phyloP scores from a whole-genome alignment of 768 basidiomycete species.

The Cystobasidium tubakii region DNA sequence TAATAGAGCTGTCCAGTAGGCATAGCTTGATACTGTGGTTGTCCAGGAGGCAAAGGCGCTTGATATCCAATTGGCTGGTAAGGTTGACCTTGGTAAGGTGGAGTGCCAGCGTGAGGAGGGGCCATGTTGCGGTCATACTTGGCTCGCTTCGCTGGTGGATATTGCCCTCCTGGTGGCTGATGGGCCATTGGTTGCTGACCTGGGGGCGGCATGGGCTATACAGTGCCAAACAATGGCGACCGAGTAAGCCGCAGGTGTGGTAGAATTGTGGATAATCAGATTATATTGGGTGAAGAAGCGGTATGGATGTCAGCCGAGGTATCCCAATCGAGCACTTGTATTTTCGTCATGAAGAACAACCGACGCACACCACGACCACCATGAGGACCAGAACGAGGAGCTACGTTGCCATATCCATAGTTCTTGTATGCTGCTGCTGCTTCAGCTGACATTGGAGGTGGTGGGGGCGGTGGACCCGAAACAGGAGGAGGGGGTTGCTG shows the following conservation, averaged over 20 bases:
- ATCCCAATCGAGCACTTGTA: background rate
- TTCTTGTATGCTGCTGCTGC: constrained; percentile 15
- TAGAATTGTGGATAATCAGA: too few relatives aligned
- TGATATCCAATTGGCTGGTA: background rate
- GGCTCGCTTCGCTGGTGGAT: background rate
- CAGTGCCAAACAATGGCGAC: background rate
- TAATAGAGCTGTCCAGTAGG: background rate
- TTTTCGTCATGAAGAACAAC: background rate
- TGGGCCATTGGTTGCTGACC: background rate
- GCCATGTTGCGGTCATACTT: background rate
- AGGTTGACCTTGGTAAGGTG: background rate
- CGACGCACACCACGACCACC: background rate
- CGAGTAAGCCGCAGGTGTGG: background rate
- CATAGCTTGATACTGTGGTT: too few relatives aligned
- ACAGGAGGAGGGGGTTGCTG: constrained; percentile 2
- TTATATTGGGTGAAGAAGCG: background rate
- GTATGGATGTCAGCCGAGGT: background rate
- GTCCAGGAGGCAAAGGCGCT: background rate
- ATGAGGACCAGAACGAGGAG: constrained; percentile 3
- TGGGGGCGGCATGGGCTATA: background rate
- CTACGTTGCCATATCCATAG: constrained; percentile 19
- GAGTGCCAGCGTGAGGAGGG: background rate
- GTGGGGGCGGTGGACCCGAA: background rate
- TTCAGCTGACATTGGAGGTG: background rate
- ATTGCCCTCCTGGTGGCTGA: constrained; percentile 1